Percentiles rank a stretch among this genome's conserved stretches.
Evolutionary conservation across 306 rosid species (phyloP).

Genomic region (Fragaria ananassa): DNA sequence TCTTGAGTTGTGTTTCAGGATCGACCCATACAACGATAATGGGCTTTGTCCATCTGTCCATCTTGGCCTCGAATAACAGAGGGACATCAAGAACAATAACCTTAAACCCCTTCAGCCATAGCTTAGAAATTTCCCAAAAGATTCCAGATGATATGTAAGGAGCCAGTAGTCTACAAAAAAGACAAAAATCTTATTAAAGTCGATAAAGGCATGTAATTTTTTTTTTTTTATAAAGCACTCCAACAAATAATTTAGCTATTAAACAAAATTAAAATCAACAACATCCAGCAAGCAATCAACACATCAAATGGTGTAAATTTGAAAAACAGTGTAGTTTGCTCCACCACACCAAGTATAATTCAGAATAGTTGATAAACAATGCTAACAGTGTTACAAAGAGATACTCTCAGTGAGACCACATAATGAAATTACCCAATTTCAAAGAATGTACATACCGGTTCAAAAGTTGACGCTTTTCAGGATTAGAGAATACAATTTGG

Average conservation of each 20-base stretch:
- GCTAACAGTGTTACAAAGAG: background rate
- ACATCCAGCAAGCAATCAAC: background rate
- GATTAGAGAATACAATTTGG: constrained; percentile 72
- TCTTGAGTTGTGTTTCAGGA: constrained; percentile 65
- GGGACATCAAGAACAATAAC: constrained; percentile 86
- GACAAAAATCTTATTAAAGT: constrained; percentile 19
- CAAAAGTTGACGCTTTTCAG: constrained; percentile 69
- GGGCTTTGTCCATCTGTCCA: constrained; percentile 80
- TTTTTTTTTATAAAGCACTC: background rate
- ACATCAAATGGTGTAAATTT: background rate
- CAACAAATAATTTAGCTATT: too few species aligned
- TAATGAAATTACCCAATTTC: background rate
- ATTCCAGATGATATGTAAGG: constrained; percentile 79
- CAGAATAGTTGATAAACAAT: background rate
- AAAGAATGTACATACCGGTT: constrained; percentile 43
- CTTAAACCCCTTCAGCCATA: constrained; percentile 74
- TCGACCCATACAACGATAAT: constrained; percentile 82
- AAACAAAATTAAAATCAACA: background rate
- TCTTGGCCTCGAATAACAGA: constrained; percentile 74
- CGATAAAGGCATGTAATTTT: constrained; percentile 8
- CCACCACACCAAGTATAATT: background rate
- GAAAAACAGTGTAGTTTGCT: background rate
- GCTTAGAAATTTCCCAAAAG: constrained; percentile 62
- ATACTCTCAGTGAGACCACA: background rate
- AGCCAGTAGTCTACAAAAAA: constrained; percentile 59